A percentile compares a stretch with the other conserved stretches of the same genome.
Evolutionary conservation across 228 moss, liverwort and hornwort genomes (phyloP).

Genomic region (Sphagnum fallax): DNA sequence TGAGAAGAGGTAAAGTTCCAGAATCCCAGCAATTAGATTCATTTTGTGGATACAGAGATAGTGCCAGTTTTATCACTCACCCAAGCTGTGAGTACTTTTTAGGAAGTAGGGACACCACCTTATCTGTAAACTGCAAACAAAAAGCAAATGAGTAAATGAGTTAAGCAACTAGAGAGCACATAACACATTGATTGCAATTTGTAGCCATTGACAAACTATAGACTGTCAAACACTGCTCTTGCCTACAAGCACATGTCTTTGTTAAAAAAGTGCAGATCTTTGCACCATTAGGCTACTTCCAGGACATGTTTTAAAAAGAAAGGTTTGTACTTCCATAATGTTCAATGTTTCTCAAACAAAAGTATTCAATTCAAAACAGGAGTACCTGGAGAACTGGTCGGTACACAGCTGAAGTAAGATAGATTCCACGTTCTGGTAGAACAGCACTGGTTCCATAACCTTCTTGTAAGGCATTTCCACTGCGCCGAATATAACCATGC

Average conservation of each 20-base stretch:
- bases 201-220: neutral
- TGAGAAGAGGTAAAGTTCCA: no score
- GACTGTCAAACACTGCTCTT: neutral
- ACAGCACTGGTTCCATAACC: conserved; percentile 96
- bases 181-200: neutral
- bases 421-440: conserved; percentile 94
- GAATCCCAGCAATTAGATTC: no score
- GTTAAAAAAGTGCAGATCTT: no score
- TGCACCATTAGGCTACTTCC: no score
- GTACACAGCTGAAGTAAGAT: conserved; percentile 99
- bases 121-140: conserved; percentile 89
- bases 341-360: no score
- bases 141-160: neutral
- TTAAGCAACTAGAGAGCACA: neutral
- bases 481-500: conserved; percentile 67
- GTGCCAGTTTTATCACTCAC: conserved; percentile 24
- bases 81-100: conserved; percentile 95
- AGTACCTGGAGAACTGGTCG: conserved; percentile 97
- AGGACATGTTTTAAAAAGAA: no score
- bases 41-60: no score
- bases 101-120: conserved; percentile 88
- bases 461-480: conserved; percentile 78
- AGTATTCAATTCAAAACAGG: neutral
- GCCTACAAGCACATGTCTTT: neutral
- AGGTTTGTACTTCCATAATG: no score